phyloP scores from a whole-genome alignment of 805 yeast species.

The Ogataea corticis region DNA sequence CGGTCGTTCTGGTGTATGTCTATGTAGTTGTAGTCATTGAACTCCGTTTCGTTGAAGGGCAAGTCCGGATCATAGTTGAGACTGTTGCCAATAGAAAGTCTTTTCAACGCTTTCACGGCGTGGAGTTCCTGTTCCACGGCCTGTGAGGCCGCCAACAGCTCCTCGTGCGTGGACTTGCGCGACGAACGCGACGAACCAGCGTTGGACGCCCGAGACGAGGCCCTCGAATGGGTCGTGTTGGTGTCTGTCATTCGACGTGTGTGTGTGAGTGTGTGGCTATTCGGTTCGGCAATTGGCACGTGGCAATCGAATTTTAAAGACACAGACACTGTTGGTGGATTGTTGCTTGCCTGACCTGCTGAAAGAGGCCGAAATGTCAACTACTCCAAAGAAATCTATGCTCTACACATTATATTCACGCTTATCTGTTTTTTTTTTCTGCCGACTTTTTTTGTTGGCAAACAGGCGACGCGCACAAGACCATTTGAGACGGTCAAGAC shows the following conservation, averaged over 20 bases:
- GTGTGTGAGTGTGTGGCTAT: too few species aligned
- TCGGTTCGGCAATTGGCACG: not conserved
- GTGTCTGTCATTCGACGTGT: slow-evolving; percentile 1
- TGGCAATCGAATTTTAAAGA: not conserved
- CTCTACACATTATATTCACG: not conserved
- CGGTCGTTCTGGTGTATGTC: slow-evolving; percentile 14
- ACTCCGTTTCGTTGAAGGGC: slow-evolving; percentile 40
- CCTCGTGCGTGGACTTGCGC: slow-evolving; percentile 37
- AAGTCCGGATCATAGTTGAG: slow-evolving; percentile 70
- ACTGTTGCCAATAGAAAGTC: slow-evolving; percentile 68
- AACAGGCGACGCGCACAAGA: slow-evolving; percentile 4
- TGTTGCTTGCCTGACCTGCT: not conserved
- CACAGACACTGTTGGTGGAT: not conserved
- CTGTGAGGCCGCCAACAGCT: slow-evolving; percentile 61
- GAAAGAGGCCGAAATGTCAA: too few species aligned
- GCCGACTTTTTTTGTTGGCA: slow-evolving; percentile 3
- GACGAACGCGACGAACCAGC: slow-evolving; percentile 6
- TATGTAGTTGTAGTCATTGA: slow-evolving; percentile 20
- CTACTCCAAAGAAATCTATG: not conserved
- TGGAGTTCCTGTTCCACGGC: slow-evolving; percentile 75
- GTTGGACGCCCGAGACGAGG: slow-evolving; percentile 3
- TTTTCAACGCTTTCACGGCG: slow-evolving; percentile 70
- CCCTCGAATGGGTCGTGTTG: slow-evolving; percentile 3
- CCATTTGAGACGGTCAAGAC: not conserved
- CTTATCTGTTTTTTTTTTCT: not conserved